phyloP scores from a whole-genome alignment of 148 eudicot genomes.

The Mesembryanthemum crystallinum region DNA sequence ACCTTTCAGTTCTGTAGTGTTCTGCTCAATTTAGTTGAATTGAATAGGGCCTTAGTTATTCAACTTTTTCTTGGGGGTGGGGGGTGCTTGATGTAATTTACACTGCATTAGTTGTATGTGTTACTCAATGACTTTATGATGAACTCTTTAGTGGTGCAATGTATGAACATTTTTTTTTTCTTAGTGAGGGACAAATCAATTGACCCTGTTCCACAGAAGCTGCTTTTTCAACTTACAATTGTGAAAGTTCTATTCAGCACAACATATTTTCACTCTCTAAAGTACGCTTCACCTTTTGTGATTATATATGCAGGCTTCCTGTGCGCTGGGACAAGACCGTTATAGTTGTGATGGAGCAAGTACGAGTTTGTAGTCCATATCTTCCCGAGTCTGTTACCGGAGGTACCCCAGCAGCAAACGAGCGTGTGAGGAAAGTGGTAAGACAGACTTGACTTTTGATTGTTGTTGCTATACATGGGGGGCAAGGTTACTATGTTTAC shows the following conservation, averaged over 20 bases:
- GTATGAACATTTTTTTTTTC: background rate
- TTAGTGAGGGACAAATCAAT: background rate
- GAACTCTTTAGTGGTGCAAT: background rate
- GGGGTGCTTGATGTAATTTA: background rate
- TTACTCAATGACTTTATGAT: background rate
- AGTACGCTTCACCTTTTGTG: background rate
- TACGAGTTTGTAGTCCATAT: conserved; percentile 87
- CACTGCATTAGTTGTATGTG: background rate
- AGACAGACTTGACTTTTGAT: conserved; percentile 12
- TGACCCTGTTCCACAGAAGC: background rate
- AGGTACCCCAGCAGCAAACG: conserved; percentile 91
- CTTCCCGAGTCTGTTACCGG: conserved; percentile 84
- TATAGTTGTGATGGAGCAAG: conserved; percentile 92
- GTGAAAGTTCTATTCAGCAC: background rate
- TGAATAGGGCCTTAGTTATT: too few relatives aligned
- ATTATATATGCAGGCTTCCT: conserved; percentile 62
- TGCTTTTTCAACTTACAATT: background rate
- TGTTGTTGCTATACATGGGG: background rate
- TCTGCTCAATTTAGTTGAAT: too few relatives aligned
- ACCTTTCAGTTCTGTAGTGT: too few relatives aligned
- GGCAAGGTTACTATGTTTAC: background rate
- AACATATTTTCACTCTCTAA: background rate
- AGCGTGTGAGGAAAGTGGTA: conserved; percentile 98
- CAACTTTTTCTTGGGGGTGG: too few relatives aligned
- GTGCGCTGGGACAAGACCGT: conserved; percentile 91